These are phyloP conservation scores for Barbatosphaeria neglecta DNA, from an alignment of 495 filamentous ascomycete species.

Conservation along the genomic window DNA sequence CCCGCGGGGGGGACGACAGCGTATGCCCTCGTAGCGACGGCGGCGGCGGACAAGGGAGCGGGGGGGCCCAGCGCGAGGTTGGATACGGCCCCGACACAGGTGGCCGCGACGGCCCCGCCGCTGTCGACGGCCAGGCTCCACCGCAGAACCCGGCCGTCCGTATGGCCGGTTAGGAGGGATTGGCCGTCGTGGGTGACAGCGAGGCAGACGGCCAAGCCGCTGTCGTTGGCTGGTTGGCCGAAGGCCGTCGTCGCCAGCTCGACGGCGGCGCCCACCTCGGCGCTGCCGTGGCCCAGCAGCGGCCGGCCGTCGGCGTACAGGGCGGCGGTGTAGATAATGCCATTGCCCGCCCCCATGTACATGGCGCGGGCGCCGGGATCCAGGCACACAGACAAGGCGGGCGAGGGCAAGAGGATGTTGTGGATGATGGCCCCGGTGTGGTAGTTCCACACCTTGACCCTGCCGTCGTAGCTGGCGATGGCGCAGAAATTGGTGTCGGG, in stretches of 20 bases:
- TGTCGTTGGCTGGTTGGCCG: slow-evolving; percentile 45
- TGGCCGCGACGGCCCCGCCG: too few species aligned
- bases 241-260: slow-evolving; percentile 52
- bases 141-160: slow-evolving; percentile 59
- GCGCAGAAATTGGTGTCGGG: slow-evolving; percentile 58
- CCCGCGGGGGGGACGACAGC: too few species aligned
- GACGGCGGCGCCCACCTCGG: slow-evolving; percentile 35
- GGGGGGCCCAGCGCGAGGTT: too few species aligned
- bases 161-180: slow-evolving; percentile 67
- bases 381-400: slow-evolving; percentile 58
- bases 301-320: slow-evolving; percentile 51
- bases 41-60: too few species aligned
- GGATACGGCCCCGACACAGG: too few species aligned
- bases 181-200: slow-evolving; percentile 73
- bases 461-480: slow-evolving; percentile 69
- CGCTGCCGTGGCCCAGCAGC: slow-evolving; percentile 43
- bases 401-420: slow-evolving; percentile 65
- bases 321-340: slow-evolving; percentile 69
- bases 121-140: slow-evolving; percentile 58
- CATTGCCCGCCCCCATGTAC: slow-evolving; percentile 74
- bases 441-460: slow-evolving; percentile 82
- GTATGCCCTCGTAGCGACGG: too few species aligned
- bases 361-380: slow-evolving; percentile 77
- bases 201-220: slow-evolving; percentile 51
- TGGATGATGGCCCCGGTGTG: slow-evolving; percentile 60